A percentile compares a stretch with the other conserved stretches of the same genome.
Conservation (phyloP, 192 early-diverging fungal species). For the Spizellomyces sp. region DNA sequence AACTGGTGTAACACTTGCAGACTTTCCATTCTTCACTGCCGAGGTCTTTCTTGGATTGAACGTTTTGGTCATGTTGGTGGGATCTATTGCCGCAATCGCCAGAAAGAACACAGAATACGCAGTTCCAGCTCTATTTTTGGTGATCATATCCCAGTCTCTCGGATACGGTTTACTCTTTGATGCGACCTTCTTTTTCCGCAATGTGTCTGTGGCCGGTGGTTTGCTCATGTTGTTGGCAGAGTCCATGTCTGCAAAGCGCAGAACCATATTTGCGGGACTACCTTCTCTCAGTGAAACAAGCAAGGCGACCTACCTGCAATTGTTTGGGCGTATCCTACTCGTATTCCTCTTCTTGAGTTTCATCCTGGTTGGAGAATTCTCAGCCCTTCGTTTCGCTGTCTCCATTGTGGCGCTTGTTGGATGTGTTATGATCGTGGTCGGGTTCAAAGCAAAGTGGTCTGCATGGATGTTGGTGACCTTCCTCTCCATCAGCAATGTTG, state of each 20-base stretch:
- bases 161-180: conserved; percentile 96
- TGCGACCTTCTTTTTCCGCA: conserved; percentile 85
- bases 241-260: conserved; percentile 62
- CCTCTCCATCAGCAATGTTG: conserved; percentile 85
- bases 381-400: conserved; percentile 68
- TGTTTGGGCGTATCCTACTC: conserved; percentile 89
- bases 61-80: conserved; percentile 78
- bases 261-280: conserved; percentile 80
- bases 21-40: conserved; percentile 76
- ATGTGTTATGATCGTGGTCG: conserved; percentile 93
- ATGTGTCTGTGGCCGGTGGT: conserved; percentile 91
- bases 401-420: conserved; percentile 77
- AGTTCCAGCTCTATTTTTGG: conserved; percentile 77
- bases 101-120: conserved; percentile 83
- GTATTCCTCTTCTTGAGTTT: conserved; percentile 92
- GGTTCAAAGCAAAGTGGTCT: conserved; percentile 97
- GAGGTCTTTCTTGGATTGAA: conserved; percentile 88
- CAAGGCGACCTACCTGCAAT: conserved; percentile 87
- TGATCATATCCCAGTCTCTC: conserved; percentile 85
- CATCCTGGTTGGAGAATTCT: conserved; percentile 82
- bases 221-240: conserved; percentile 95
- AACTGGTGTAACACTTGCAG: conserved; percentile 15
- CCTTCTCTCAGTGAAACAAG: conserved; percentile 83
- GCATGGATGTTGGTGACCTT: conserved; percentile 92
- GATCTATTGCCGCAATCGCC: conserved; percentile 82